Evolutionary conservation across 75 land plant genomes (phyloP), one percentile per base, ranked within the genome.

Genomic region (Gnetum montanum): DNA sequence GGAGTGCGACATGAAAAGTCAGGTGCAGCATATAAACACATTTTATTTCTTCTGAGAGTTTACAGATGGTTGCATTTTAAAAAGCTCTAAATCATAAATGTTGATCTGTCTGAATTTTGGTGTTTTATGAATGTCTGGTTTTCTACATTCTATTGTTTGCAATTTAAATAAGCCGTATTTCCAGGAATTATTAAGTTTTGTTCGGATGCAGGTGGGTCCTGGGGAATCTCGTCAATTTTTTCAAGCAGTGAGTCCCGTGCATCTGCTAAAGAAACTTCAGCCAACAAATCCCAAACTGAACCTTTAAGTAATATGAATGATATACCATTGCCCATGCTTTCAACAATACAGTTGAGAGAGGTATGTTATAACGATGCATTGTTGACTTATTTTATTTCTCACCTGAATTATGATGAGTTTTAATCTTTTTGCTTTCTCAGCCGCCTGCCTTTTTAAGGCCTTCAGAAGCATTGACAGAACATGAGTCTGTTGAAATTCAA

Each of bases 221-320:
- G 94, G 90, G 83, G 85, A 1, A 76, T 88, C 48, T 72, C 94
- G 49, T 81, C 94, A 33, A 76, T 92, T 44, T 84, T 92, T 81
- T 77, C 83, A 25, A 54, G 61, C 27, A 68, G 46, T 51, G 94
- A 79, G 19, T 57, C 62, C 6, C 81, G 79, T 49, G 13, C 57
- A 30, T 46, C 69, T 58, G 30, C 67, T 26, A 69, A 62, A 41
- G 82, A 79, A 29, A 64, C 59, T 50, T 37, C 66, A 27, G 13
- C 47, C 3, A 71, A 43, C 52, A 71, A 67, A 23, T 46, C 70
- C 18, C 26, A 49, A 31, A 58, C 24, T 71, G 87, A 75, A 50
- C 58, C 75, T 34, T 20, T 74, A 34, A 62, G 59, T 10, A 54
- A 43, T 34, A 15, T 77, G 40, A 90, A 89, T 29, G n/a, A n/a